Conservation (phyloP, 768 basidiomycete species). For the Hysterangium stoloniferum region DNA sequence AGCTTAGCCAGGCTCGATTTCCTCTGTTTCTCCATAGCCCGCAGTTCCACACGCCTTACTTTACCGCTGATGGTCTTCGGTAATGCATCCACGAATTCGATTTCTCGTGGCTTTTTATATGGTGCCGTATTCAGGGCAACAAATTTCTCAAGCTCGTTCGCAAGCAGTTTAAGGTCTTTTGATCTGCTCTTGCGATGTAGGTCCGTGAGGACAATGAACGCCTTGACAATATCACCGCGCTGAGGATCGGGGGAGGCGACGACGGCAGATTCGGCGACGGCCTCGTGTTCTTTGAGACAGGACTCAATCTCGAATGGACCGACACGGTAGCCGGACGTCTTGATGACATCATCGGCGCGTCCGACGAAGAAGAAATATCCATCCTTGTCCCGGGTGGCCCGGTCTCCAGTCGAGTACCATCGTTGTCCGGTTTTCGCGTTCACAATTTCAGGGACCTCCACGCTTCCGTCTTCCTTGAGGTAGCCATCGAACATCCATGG, state of each 20-base stretch:
- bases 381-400: not conserved
- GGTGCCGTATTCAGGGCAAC: not conserved
- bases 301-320: slow-evolving; percentile 1
- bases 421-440: not conserved
- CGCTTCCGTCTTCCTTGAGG: not conserved
- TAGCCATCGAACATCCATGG: slow-evolving; percentile 4
- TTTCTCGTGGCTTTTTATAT: slow-evolving; percentile 1
- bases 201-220: slow-evolving; percentile 1
- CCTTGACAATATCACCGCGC: not conserved
- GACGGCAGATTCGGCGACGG: not conserved
- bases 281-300: not conserved
- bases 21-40: not conserved
- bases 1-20: not conserved
- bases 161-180: not conserved
- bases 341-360: slow-evolving; percentile 3
- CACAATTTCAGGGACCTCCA: not conserved
- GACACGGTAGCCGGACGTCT: not conserved
- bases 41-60: not conserved
- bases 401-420: not conserved
- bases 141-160: not conserved
- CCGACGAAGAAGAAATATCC: slow-evolving; percentile 1
- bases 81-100: not conserved
- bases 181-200: not conserved
- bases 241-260: not conserved
- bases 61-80: not conserved